Conservation (phyloP, 2,329 filamentous ascomycete genomes). For the Epichloe scottii region DNA sequence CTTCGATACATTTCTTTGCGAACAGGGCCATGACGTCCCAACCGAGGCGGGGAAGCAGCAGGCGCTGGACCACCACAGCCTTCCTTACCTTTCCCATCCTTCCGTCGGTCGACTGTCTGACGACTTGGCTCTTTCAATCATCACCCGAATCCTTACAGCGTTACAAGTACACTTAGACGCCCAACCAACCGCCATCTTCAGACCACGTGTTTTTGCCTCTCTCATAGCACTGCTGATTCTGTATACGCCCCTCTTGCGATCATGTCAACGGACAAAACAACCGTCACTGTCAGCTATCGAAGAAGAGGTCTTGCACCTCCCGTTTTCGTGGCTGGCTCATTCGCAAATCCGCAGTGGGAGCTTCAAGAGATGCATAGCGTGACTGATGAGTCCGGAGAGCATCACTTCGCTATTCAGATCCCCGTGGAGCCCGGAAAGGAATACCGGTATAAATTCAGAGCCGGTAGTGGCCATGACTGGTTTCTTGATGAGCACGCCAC, state of each 20-base stretch:
- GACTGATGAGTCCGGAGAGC: slow-evolving; percentile 37
- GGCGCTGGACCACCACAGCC: not conserved
- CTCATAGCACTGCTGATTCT: not conserved
- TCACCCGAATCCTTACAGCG: not conserved
- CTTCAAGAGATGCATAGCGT: slow-evolving; percentile 51
- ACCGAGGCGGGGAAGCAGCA: not conserved
- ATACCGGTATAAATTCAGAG: slow-evolving; percentile 64
- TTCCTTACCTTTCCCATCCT: not conserved
- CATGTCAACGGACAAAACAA: slow-evolving; percentile 17
- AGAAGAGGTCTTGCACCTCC: slow-evolving; percentile 50
- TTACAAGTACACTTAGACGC: too few species aligned
- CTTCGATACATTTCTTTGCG: too few species aligned
- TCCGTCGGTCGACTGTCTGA: not conserved
- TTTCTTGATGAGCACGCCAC: slow-evolving; percentile 49
- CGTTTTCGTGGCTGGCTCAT: slow-evolving; percentile 57
- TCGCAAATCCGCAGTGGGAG: slow-evolving; percentile 55
- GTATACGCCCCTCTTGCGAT: not conserved
- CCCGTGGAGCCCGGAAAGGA: slow-evolving; percentile 41
- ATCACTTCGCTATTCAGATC: slow-evolving; percentile 46
- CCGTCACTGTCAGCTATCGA: slow-evolving; percentile 48
- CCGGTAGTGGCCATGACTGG: slow-evolving; percentile 59
- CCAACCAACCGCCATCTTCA: too few species aligned
- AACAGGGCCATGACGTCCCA: not conserved
- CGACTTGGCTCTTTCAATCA: too few species aligned
- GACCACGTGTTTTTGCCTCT: too few species aligned